Evolutionary conservation across 164 flowering plant species (phyloP).

Genomic region (Euptelea pleiosperma): DNA sequence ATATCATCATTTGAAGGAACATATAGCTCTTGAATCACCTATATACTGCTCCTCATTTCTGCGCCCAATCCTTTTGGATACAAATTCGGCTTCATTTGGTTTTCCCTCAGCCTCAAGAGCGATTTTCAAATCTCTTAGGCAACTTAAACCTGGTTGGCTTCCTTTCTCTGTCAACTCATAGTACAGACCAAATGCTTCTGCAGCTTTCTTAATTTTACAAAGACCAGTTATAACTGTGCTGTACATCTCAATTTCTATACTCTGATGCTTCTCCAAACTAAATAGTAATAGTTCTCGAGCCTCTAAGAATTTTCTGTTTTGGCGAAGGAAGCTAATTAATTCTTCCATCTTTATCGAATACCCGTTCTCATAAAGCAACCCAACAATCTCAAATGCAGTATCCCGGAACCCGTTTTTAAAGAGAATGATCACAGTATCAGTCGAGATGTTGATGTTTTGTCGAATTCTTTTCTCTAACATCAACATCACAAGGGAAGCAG

Average conservation of each 20-base stretch:
- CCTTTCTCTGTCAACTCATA: constrained; percentile 60
- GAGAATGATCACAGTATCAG: constrained; percentile 37
- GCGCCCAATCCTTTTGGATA: constrained; percentile 39
- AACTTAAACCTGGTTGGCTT: constrained; percentile 27
- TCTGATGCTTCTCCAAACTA: constrained; percentile 46
- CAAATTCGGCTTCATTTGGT: constrained; percentile 56
- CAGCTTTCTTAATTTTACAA: constrained; percentile 35
- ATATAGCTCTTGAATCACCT: no score
- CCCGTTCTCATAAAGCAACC: constrained; percentile 52
- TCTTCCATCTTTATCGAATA: constrained; percentile 52
- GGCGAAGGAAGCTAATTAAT: constrained; percentile 43
- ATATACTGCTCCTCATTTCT: not conserved
- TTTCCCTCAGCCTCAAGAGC: constrained; percentile 46
- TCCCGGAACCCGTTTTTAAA: constrained; percentile 31
- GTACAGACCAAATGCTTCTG: constrained; percentile 66
- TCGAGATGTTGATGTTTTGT: constrained; percentile 52
- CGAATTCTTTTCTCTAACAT: constrained; percentile 57
- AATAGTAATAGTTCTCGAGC: constrained; percentile 45
- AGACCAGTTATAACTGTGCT: constrained; percentile 47
- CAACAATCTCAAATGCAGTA: constrained; percentile 43
- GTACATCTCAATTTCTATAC: constrained; percentile 31
- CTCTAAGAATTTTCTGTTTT: constrained; percentile 33
- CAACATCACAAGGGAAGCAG: constrained; percentile 44
- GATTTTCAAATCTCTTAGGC: constrained; percentile 36
- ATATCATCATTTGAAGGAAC: no score